Evolutionary conservation across 2,329 filamentous ascomycete species (phyloP).

Genomic region (Ophiostoma pallidulum): DNA sequence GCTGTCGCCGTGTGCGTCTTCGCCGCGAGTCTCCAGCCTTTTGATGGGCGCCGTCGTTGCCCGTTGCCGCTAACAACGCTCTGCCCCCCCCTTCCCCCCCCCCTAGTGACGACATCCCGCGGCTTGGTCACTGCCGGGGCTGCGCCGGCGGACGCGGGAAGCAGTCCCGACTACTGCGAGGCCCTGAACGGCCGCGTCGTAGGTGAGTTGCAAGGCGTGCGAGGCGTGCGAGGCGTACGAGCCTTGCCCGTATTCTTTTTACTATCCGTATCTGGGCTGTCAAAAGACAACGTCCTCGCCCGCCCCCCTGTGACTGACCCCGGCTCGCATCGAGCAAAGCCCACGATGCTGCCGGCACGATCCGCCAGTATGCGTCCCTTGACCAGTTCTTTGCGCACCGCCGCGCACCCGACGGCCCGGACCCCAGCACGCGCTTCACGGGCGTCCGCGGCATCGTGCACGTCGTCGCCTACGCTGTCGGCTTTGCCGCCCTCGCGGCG

Average conservation of each 20-base stretch:
- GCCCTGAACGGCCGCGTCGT: constrained; percentile 23
- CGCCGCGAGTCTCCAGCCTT: no score
- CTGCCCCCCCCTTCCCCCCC: no score
- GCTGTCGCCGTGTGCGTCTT: no score
- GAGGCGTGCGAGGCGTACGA: no score
- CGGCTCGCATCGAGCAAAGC: constrained; percentile 17
- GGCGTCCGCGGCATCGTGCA: constrained; percentile 26
- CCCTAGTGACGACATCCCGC: constrained; percentile 1
- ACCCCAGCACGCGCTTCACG: constrained; percentile 14
- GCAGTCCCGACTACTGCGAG: constrained; percentile 15
- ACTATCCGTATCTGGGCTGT: no score
- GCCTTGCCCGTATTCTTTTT: no score
- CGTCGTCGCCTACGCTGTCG: constrained; percentile 38
- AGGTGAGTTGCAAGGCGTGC: no score
- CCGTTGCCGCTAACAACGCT: neutral
- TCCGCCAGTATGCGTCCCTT: constrained; percentile 23
- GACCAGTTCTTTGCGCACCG: neutral
- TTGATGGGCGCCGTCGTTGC: no score
- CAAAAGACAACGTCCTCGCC: no score
- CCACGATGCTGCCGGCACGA: constrained; percentile 18
- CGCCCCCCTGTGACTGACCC: no score
- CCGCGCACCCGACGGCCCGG: neutral
- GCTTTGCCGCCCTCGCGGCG: constrained; percentile 37
- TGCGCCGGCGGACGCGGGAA: neutral
- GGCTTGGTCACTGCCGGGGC: constrained; percentile 2